Evolutionary conservation across 768 basidiomycete genomes (phyloP).

Genomic region (Cystobasidium tubakii): DNA sequence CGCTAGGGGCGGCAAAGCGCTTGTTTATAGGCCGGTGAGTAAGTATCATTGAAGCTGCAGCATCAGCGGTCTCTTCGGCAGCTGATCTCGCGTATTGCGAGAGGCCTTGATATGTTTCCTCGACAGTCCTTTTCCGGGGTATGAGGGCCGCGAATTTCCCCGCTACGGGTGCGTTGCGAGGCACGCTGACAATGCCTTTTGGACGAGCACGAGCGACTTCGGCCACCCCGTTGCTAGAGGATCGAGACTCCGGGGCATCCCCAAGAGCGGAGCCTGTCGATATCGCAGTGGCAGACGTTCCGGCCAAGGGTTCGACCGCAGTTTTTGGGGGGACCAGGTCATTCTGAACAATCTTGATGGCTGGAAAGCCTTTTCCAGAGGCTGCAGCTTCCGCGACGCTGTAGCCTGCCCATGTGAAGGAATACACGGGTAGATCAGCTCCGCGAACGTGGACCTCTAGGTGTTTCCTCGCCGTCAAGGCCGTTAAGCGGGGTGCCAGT

Average conservation of each 20-base stretch:
- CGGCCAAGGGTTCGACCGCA: neutral
- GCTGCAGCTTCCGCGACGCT: neutral
- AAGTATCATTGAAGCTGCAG: neutral
- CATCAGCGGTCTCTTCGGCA: neutral
- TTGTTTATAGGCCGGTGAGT: neutral
- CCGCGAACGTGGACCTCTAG: neutral
- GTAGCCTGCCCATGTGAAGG: neutral
- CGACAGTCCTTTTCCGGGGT: neutral
- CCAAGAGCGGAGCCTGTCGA: no score
- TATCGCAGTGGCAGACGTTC: neutral
- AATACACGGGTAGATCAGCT: neutral
- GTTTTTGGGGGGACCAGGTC: neutral
- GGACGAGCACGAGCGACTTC: neutral
- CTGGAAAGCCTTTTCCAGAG: neutral
- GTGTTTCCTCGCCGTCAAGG: neutral
- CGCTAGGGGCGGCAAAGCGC: neutral
- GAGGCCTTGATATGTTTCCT: constrained; percentile 2
- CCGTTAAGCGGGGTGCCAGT: neutral
- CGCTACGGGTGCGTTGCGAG: neutral
- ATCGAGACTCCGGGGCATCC: no score
- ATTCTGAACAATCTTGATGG: neutral
- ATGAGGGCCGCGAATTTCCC: neutral
- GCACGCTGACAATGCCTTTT: neutral
- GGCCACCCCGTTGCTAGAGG: no score
- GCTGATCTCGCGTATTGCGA: neutral